Conservation (phyloP, 139 green algal genomes). For the Coelastrella sp. region DNA sequence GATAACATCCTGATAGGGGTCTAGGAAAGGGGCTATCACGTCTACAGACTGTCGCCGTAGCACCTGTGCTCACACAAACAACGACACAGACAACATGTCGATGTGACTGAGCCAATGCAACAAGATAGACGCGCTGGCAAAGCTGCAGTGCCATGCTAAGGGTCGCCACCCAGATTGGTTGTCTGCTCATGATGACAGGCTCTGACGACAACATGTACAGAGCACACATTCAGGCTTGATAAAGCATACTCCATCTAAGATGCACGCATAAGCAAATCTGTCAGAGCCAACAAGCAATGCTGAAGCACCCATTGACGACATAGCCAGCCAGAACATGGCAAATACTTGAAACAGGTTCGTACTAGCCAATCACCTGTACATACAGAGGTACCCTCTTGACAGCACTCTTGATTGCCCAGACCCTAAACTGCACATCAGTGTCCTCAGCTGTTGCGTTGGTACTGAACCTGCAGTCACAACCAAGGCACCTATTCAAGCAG, state of each 20-base stretch:
- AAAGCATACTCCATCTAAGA: too few relatives aligned
- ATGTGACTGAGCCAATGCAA: too few relatives aligned
- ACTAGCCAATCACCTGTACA: constrained; percentile 67
- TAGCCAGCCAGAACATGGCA: too few relatives aligned
- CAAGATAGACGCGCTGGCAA: too few relatives aligned
- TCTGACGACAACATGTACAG: too few relatives aligned
- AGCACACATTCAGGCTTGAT: too few relatives aligned
- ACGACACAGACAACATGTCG: background rate
- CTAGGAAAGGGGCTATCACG: constrained; percentile 82
- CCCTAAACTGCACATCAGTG: constrained; percentile 84
- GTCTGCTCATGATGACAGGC: too few relatives aligned
- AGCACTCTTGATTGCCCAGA: constrained; percentile 88
- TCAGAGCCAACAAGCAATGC: background rate
- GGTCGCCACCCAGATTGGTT: too few relatives aligned
- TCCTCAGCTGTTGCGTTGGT: constrained; percentile 78
- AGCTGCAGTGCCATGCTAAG: too few relatives aligned
- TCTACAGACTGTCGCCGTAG: constrained; percentile 64
- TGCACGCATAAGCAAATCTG: too few relatives aligned
- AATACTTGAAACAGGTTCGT: too few relatives aligned
- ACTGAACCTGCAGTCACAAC: constrained; percentile 61
- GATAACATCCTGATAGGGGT: constrained; percentile 76
- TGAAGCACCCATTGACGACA: background rate
- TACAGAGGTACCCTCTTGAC: constrained; percentile 85
- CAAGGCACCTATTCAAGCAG: background rate
- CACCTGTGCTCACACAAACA: constrained; percentile 52